Conservation (phyloP, 495 filamentous ascomycete genomes). For the Astrothelium subdiscretum region DNA sequence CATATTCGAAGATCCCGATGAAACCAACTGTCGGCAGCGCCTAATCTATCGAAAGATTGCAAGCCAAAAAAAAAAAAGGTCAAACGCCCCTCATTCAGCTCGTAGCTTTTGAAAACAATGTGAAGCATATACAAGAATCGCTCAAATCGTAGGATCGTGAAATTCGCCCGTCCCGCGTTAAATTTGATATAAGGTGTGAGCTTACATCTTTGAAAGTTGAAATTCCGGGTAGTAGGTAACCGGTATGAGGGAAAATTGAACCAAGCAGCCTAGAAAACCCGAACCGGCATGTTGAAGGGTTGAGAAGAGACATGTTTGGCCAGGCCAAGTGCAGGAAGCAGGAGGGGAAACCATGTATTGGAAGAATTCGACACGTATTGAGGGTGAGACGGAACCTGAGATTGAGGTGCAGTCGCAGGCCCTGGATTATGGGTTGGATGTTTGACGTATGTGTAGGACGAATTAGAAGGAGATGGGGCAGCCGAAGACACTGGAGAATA, state of each 20-base stretch:
- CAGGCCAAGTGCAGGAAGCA: conserved; percentile 1
- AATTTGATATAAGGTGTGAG: not conserved
- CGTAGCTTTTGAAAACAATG: not conserved
- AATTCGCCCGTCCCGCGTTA: not conserved
- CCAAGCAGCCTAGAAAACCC: conserved; percentile 2
- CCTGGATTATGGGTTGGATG: not conserved
- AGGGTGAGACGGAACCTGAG: not conserved
- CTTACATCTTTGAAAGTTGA: not conserved
- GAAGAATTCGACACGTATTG: conserved; percentile 3
- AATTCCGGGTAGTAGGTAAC: not conserved
- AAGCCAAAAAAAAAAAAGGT: not conserved
- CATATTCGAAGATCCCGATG: not conserved
- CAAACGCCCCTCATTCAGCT: not conserved
- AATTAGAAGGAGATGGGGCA: conserved; percentile 17
- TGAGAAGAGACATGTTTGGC: conserved; percentile 7
- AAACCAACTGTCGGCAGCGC: not conserved
- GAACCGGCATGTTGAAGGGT: not conserved
- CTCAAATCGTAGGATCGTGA: not conserved
- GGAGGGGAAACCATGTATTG: conserved; percentile 3
- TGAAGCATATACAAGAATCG: not conserved
- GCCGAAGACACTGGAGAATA: conserved; percentile 21
- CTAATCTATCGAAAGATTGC: not conserved
- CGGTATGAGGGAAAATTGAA: not conserved
- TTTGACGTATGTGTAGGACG: not conserved
- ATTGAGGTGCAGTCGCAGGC: not conserved